A percentile compares a stretch with the other conserved stretches of the same genome.
Conservation (phyloP, 1,139 yeast genomes). For the Sugiyamaella paludigena region DNA sequence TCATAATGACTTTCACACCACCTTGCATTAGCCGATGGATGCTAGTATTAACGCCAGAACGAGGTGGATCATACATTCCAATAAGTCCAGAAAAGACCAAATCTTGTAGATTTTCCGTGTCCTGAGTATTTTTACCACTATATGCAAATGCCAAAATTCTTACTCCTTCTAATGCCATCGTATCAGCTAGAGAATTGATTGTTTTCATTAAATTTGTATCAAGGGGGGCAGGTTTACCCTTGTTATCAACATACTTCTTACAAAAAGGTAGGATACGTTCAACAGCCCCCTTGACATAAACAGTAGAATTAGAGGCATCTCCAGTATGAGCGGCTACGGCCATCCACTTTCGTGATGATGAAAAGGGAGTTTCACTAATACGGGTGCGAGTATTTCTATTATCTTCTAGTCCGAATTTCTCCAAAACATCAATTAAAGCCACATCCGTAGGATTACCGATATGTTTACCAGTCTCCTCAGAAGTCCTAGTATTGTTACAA, state of each 20-base stretch:
- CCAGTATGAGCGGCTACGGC: conserved; percentile 70
- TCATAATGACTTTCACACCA: conserved; percentile 95
- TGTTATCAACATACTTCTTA: conserved; percentile 54
- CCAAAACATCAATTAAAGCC: conserved; percentile 74
- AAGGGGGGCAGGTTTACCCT: conserved; percentile 51
- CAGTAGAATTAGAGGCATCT: conserved; percentile 52
- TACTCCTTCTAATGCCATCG: conserved; percentile 77
- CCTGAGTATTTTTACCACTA: conserved; percentile 39
- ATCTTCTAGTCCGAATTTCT: conserved; percentile 71
- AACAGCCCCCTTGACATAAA: conserved; percentile 84
- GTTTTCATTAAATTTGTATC: conserved; percentile 48
- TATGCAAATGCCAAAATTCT: conserved; percentile 83
- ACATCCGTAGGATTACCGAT: conserved; percentile 95
- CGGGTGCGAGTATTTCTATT: conserved; percentile 58
- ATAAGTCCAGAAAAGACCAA: conserved; percentile 77
- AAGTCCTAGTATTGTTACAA: conserved; percentile 70
- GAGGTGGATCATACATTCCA: conserved; percentile 97
- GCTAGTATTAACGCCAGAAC: conserved; percentile 74
- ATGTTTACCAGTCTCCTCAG: conserved; percentile 65
- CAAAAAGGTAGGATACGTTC: conserved; percentile 71
- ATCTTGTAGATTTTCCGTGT: conserved; percentile 45
- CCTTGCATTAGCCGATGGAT: conserved; percentile 76
- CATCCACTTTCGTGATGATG: conserved; percentile 84
- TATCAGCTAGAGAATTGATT: conserved; percentile 56
- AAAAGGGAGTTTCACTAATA: conserved; percentile 75